phyloP scores from a whole-genome alignment of 331 rosid species.

The Stylosanthes scabra region DNA sequence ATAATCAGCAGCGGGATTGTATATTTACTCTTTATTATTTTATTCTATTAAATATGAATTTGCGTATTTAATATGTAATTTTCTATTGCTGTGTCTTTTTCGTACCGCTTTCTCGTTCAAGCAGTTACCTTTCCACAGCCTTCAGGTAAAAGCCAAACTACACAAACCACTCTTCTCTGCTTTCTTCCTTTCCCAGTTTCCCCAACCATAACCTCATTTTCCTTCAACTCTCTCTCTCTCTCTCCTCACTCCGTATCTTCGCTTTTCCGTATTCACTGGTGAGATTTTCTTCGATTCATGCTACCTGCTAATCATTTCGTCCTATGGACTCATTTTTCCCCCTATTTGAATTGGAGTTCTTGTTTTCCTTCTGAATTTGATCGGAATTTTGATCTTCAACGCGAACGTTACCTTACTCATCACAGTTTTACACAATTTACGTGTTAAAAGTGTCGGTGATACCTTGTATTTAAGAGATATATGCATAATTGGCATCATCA shows the following conservation, averaged over 20 bases:
- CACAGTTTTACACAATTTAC: not conserved
- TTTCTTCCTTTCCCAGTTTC: not conserved
- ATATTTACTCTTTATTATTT: no score
- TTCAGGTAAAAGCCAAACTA: constrained; percentile 25
- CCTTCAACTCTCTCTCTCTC: not conserved
- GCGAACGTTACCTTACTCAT: not conserved
- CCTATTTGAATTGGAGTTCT: not conserved
- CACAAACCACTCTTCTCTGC: not conserved
- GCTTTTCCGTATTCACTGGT: not conserved
- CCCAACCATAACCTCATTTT: not conserved
- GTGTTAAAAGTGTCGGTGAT: not conserved
- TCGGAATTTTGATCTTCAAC: not conserved
- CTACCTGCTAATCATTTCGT: not conserved
- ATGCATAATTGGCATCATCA: not conserved
- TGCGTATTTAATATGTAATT: no score
- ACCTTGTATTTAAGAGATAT: constrained; percentile 23
- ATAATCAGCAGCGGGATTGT: no score
- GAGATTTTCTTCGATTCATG: not conserved
- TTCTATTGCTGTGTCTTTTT: not conserved
- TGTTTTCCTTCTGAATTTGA: constrained; percentile 1
- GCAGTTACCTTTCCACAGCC: constrained; percentile 35
- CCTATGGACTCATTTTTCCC: not conserved
- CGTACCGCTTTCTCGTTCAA: not conserved
- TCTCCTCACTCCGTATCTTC: not conserved
- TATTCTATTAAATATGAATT: no score